These are phyloP conservation scores for Pleurotus citrinopileatus DNA, from an alignment of 768 basidiomycete species.

Conservation along the genomic window DNA sequence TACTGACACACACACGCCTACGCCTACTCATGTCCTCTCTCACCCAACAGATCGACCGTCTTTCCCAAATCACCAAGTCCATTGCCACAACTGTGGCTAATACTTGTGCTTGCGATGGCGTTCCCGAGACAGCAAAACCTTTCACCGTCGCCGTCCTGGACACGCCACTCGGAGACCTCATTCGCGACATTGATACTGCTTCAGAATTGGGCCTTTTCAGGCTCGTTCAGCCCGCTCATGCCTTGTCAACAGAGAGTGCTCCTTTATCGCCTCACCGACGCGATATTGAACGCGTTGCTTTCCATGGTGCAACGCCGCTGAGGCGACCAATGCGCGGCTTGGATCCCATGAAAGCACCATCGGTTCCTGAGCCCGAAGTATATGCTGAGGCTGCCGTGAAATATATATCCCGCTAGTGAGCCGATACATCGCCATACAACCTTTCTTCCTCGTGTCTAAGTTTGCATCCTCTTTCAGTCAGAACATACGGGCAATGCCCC, in stretches of 20 bases:
- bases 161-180: slow-evolving; percentile 66
- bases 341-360: slow-evolving; percentile 15
- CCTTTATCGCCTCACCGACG: slow-evolving; percentile 16
- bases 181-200: slow-evolving; percentile 75
- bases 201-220: slow-evolving; percentile 73
- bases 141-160: slow-evolving; percentile 68
- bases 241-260: slow-evolving; percentile 26
- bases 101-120: slow-evolving; percentile 21
- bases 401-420: slow-evolving; percentile 77
- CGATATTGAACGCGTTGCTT: slow-evolving; percentile 61
- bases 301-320: slow-evolving; percentile 71
- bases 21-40: slow-evolving; percentile 42
- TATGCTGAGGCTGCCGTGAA: slow-evolving; percentile 75
- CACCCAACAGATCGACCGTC: slow-evolving; percentile 66
- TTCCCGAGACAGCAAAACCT: slow-evolving; percentile 28
- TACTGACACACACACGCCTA: not conserved
- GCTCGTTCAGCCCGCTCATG: slow-evolving; percentile 35
- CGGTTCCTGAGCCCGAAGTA: slow-evolving; percentile 66
- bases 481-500: slow-evolving; percentile 48
- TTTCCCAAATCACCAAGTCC: slow-evolving; percentile 48
- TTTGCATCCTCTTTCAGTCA: slow-evolving; percentile 23
- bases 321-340: slow-evolving; percentile 37
- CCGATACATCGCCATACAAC: slow-evolving; percentile 12
- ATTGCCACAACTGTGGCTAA: slow-evolving; percentile 44
- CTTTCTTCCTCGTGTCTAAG: not conserved